These are phyloP conservation scores for Marasmius oreades DNA, from an alignment of 1,284 basidiomycete species.

Conservation along the genomic window DNA sequence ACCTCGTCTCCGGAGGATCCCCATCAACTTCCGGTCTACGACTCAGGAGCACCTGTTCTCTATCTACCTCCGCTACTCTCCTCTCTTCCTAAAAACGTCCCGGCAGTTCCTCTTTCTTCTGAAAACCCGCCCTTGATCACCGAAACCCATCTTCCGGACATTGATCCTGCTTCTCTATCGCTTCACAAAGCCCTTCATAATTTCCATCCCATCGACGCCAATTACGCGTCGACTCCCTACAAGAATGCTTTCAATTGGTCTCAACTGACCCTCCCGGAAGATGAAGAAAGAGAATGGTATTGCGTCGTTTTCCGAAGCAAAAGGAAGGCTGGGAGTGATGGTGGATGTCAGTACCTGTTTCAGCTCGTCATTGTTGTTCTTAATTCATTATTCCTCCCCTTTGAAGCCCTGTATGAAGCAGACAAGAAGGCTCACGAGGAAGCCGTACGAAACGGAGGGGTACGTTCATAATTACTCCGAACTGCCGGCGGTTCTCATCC, in stretches of 20 bases:
- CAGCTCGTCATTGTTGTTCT: slow-evolving; percentile 8
- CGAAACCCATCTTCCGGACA: slow-evolving; percentile 73
- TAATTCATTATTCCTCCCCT: slow-evolving; percentile 9
- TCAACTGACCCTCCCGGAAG: slow-evolving; percentile 60
- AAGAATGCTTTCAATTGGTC: slow-evolving; percentile 83
- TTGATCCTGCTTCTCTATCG: slow-evolving; percentile 79
- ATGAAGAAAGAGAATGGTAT: slow-evolving; percentile 85
- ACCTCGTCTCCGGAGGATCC: slow-evolving; percentile 35
- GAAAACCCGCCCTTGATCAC: slow-evolving; percentile 52
- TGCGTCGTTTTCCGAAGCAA: slow-evolving; percentile 86
- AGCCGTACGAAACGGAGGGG: slow-evolving; percentile 81
- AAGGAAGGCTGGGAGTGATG: slow-evolving; percentile 67
- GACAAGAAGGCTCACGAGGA: slow-evolving; percentile 88
- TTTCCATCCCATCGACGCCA: slow-evolving; percentile 58
- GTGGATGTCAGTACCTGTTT: slow-evolving; percentile 49
- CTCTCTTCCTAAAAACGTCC: slow-evolving; percentile 49
- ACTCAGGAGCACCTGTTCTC: slow-evolving; percentile 46
- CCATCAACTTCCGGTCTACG: slow-evolving; percentile 58
- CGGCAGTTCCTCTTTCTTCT: slow-evolving; percentile 21
- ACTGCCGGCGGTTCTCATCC: slow-evolving; percentile 3
- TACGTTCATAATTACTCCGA: slow-evolving; percentile 37
- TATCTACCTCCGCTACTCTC: slow-evolving; percentile 82
- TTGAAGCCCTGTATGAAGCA: slow-evolving; percentile 75
- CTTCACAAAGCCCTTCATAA: slow-evolving; percentile 81
- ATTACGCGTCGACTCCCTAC: slow-evolving; percentile 69